Evolutionary conservation across 2,329 filamentous ascomycete genomes (phyloP), one percentile per base, ranked within the genome.

Genomic region (Aspergillus jensenii): DNA sequence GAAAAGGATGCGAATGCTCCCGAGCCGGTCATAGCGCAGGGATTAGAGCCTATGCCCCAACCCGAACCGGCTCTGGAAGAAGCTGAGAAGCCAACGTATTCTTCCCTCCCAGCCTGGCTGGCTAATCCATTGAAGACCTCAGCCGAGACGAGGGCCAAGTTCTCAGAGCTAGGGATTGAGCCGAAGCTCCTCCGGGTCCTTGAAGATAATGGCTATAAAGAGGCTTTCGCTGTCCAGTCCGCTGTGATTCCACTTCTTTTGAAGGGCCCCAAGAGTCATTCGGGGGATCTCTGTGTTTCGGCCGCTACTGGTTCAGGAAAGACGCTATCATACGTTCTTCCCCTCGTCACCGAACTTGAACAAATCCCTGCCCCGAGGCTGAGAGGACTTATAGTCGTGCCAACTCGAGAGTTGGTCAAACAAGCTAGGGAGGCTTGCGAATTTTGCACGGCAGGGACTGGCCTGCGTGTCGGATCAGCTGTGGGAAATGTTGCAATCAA

Each of bases 271-370:
- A 79, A 83, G 56, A 78, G 83, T 37, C 82, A 86, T 37, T 77
- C 84, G 1, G 90, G 91, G 5, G 95, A 99, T 72, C 76, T 99
- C 4, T 88, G 96, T 45, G 88, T 99, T 3, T 95, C 92, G 7
- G 95, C 96, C 0, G 90, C 93, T 1, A 99, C 95, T 0, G 95
- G 95, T 8, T 98, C 95, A 0, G 95, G 95, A 56, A 99, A 99
- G 72, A 99, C 95, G 0, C 75, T 99, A 15, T 90, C 93, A 0
- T 99, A 99, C 68, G 85, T 93, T 0, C 78, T 99, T 3, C 95
- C 95, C 0, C 86, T 99, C 58, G 83, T 96, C 4, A 86, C 91
- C 46, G 87, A 89, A 51, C 79, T 99, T 49, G 87, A 88, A 63
- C 80, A 84, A 33, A 82, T 83, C 14, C 77, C 78, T 21, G 81